phyloP scores from a whole-genome alignment of 2,329 filamentous ascomycete genomes.

The Triangularia verruculosa region DNA sequence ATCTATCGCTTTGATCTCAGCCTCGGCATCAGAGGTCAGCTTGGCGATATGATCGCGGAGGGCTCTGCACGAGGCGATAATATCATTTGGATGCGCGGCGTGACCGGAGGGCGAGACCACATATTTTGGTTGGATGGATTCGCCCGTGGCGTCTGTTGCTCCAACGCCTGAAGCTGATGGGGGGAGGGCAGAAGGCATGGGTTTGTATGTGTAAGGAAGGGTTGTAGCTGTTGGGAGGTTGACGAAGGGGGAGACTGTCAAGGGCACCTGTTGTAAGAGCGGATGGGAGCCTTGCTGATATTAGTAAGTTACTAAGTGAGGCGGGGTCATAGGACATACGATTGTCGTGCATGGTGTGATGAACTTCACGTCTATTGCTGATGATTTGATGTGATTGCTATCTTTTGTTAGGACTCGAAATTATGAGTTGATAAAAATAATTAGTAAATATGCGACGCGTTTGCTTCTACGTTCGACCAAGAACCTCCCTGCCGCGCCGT shows the following conservation, averaged over 20 bases:
- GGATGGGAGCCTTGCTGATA: slow-evolving; percentile 66
- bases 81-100: slow-evolving; percentile 82
- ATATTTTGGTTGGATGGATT: slow-evolving; percentile 60
- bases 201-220: slow-evolving; percentile 92
- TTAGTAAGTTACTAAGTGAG: slow-evolving; percentile 6
- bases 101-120: slow-evolving; percentile 75
- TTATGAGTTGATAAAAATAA: neutral
- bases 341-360: slow-evolving; percentile 40
- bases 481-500: neutral
- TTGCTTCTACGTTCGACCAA: neutral
- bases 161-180: slow-evolving; percentile 60
- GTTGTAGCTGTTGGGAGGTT: slow-evolving; percentile 85
- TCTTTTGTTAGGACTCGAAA: neutral
- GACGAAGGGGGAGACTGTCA: slow-evolving; percentile 93
- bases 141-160: slow-evolving; percentile 34
- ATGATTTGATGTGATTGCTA: neutral
- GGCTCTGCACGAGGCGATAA: slow-evolving; percentile 75
- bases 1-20: slow-evolving; percentile 67
- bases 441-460: neutral
- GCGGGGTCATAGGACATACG: slow-evolving; percentile 22
- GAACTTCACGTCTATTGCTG: neutral
- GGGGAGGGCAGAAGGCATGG: slow-evolving; percentile 82
- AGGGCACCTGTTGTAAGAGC: slow-evolving; percentile 84
- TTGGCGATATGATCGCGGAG: slow-evolving; percentile 73
- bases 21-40: slow-evolving; percentile 64